phyloP scores from a whole-genome alignment of 2,329 filamentous ascomycete species.

The Aureobasidium zeae region DNA sequence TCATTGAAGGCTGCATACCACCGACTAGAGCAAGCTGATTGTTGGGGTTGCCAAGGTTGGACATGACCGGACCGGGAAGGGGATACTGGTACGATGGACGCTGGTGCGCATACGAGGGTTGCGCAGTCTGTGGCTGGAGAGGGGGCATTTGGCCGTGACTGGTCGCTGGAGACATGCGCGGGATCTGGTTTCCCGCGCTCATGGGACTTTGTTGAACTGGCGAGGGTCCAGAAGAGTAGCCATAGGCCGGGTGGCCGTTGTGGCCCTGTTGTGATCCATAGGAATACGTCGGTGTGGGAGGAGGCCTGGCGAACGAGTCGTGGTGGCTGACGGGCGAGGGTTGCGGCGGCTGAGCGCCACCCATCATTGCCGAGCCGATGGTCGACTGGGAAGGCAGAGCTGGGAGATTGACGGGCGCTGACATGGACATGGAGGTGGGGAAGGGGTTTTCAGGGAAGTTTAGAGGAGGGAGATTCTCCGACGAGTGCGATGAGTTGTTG shows the following conservation, averaged over 20 bases:
- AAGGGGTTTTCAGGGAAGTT: conserved; percentile 62
- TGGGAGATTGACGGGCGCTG: conserved; percentile 42
- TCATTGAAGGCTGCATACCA: conserved; percentile 47
- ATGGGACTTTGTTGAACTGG: conserved; percentile 43
- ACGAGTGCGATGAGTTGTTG: conserved; percentile 50
- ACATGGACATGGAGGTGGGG: conserved; percentile 47
- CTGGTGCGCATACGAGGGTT: conserved; percentile 39
- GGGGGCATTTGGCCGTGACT: conserved; percentile 36
- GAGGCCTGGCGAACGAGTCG: conserved; percentile 48
- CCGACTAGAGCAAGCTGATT: conserved; percentile 64
- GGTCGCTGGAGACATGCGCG: conserved; percentile 45
- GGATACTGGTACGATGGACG: conserved; percentile 45
- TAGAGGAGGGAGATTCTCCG: conserved; percentile 55
- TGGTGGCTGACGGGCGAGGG: conserved; percentile 45
- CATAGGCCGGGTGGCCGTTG: conserved; percentile 40
- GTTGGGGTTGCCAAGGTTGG: conserved; percentile 66
- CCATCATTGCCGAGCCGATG: conserved; percentile 39
- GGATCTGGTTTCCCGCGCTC: conserved; percentile 37
- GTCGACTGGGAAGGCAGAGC: conserved; percentile 37
- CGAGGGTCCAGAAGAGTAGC: conserved; percentile 42
- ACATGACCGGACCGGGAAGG: conserved; percentile 61
- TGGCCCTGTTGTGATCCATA: conserved; percentile 43
- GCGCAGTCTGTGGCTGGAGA: conserved; percentile 40
- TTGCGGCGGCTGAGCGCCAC: conserved; percentile 22
- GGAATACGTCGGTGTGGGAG: conserved; percentile 56